phyloP scores from a whole-genome alignment of 495 filamentous ascomycete genomes.

The Xylaria curta region DNA sequence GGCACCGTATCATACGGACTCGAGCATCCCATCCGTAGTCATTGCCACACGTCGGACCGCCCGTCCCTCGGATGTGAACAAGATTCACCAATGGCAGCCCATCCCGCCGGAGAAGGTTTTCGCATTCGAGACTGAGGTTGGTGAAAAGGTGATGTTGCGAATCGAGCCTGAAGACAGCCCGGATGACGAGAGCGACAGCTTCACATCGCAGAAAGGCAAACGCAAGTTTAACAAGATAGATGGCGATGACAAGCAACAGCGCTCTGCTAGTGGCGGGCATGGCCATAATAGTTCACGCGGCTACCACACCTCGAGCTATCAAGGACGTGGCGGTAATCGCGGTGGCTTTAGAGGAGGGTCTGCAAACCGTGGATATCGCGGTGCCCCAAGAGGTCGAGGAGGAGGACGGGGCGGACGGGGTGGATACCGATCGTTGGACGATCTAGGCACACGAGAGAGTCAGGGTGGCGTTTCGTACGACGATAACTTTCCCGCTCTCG shows the following conservation, averaged over 20 bases:
- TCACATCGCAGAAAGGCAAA: slow-evolving; percentile 63
- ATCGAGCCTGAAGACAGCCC: slow-evolving; percentile 71
- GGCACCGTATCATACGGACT: slow-evolving; percentile 74
- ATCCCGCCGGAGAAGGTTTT: slow-evolving; percentile 69
- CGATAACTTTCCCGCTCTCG: slow-evolving; percentile 39
- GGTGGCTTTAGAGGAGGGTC: slow-evolving; percentile 41
- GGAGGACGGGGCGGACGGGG: slow-evolving; percentile 51
- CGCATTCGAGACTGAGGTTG: slow-evolving; percentile 78
- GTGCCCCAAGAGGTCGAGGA: slow-evolving; percentile 35
- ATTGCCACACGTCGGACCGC: slow-evolving; percentile 73
- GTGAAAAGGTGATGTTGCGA: slow-evolving; percentile 82
- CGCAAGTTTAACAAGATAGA: slow-evolving; percentile 53
- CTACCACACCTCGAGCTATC: slow-evolving; percentile 45
- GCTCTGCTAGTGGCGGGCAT: slow-evolving; percentile 37
- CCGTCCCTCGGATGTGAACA: slow-evolving; percentile 78
- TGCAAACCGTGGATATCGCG: slow-evolving; percentile 32
- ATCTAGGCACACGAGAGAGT: slow-evolving; percentile 48
- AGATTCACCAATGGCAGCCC: slow-evolving; percentile 85
- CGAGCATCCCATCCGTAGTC: slow-evolving; percentile 74
- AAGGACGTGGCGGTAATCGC: slow-evolving; percentile 57
- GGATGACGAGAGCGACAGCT: slow-evolving; percentile 65
- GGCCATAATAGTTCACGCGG: slow-evolving; percentile 46
- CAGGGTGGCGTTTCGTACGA: slow-evolving; percentile 47
- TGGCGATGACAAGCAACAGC: slow-evolving; percentile 55
- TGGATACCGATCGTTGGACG: slow-evolving; percentile 56